phyloP scores from a whole-genome alignment of 768 basidiomycete genomes.

The Hypholoma sublateritium region DNA sequence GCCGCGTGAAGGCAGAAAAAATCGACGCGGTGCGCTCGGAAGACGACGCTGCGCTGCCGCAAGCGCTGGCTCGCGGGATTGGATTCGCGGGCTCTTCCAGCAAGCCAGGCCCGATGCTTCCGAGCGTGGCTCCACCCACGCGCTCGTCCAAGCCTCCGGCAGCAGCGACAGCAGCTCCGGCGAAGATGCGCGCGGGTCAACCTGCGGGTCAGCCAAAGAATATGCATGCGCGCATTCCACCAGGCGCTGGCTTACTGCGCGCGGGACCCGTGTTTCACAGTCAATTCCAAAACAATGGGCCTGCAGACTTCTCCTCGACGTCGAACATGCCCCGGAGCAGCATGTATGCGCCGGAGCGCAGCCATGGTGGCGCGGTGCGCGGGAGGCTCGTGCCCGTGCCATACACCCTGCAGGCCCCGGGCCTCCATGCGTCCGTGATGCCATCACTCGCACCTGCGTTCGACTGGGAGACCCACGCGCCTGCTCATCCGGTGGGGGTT shows the following conservation, averaged over 20 bases:
- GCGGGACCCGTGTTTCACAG: neutral
- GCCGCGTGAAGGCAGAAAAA: no score
- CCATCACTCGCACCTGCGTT: constrained; percentile 13
- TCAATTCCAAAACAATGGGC: neutral
- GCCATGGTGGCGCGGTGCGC: neutral
- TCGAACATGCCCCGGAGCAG: neutral
- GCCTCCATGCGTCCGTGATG: neutral
- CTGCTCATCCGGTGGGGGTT: neutral
- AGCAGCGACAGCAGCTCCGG: no score
- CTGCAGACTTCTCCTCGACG: neutral
- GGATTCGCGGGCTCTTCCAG: no score
- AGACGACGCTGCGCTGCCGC: no score
- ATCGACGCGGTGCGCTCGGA: no score
- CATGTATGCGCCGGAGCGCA: no score
- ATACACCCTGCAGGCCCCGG: neutral
- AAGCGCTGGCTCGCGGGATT: no score
- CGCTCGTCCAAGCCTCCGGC: no score
- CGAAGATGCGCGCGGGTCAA: neutral
- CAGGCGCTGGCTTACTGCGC: neutral
- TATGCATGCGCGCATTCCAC: neutral
- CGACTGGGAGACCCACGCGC: constrained; percentile 6
- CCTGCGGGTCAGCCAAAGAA: neutral
- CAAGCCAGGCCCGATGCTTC: no score
- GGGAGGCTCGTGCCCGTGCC: neutral
- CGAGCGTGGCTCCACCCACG: no score